Base-by-base conservation (phyloP, 2,329 filamentous ascomycete genomes). In the Alternaria viburni region DNA sequence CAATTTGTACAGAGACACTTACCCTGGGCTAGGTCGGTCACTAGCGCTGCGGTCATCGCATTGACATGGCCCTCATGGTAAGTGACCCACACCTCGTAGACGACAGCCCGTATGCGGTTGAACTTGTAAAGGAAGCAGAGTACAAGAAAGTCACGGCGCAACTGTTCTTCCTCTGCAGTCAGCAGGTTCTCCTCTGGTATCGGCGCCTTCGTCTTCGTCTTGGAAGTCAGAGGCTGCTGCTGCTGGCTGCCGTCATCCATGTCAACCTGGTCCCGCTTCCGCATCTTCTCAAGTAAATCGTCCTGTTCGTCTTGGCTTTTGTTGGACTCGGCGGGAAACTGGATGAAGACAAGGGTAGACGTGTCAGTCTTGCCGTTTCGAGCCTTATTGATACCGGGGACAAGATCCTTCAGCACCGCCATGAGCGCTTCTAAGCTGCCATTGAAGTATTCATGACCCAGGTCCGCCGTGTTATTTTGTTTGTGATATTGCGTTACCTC, bases 121-220 rank as follows among this genome's bases (percentile, higher is more conserved):
- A 71, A 57, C 32, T 68, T 57, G 46, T 70, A 70, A 1, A 71
- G 44, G 49, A 68, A 71, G 49, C 64, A 69, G 17, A 73, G 63
- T 19, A 67, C 54, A 19, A 61, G 25, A 32, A 72, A 71, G 9
- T 66, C 32, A 28, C 61, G 59, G 23, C 68, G 66, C 45, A 65
- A 13, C 8, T 55, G 55, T 25, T 59, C 25, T 15, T 72, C 68
- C n/a, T 49, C 43, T 28, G 57, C 36, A 15, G 64, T 58, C 30
- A 63, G 25, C n/a, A 55, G 41, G 6, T 45, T 13, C n/a, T 11
- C 25, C 25, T 54, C 23, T 36, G 17, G 23, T 43, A 19, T 47
- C 15, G 25, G 28, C 47, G 19, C 30, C 28, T 36, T 52, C 28
- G 30, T 52, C 49, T 23, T 36, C 49, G 28, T 36, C 28, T 17